A percentile compares a stretch with the other conserved stretches of the same genome.
Evolutionary conservation across 805 yeast genomes (phyloP).

Genomic region (Saccharomycopsis oosterbeekiorum): DNA sequence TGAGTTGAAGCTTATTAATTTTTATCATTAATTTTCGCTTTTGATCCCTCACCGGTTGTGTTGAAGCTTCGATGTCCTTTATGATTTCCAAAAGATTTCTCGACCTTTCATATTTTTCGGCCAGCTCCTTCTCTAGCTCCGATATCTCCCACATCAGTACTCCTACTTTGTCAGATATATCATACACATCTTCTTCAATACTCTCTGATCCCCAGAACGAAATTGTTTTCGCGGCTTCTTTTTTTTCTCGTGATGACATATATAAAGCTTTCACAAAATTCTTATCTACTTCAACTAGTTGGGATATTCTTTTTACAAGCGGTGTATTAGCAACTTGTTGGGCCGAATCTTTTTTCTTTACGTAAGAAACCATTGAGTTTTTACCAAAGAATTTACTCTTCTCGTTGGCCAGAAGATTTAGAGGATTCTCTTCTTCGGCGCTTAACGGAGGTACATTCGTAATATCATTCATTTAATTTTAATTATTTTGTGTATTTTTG

Average conservation of each 20-base stretch:
- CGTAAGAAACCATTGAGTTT: conserved; percentile 48
- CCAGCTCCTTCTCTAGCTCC: conserved; percentile 96
- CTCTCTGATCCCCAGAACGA: conserved; percentile 97
- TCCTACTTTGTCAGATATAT: conserved; percentile 95
- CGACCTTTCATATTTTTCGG: conserved; percentile 97
- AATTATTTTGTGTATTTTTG: not conserved
- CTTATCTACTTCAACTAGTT: conserved; percentile 92
- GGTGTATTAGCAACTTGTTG: conserved; percentile 51
- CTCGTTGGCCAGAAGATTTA: conserved; percentile 26
- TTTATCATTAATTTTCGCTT: conserved; percentile 96
- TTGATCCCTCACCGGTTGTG: conserved; percentile 97
- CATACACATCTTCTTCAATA: conserved; percentile 86
- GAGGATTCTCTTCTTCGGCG: not conserved
- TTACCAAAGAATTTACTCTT: conserved; percentile 55
- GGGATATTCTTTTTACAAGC: conserved; percentile 81
- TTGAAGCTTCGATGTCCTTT: conserved; percentile 94
- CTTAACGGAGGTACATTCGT: not conserved
- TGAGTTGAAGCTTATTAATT: conserved; percentile 95
- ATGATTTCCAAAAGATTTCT: conserved; percentile 89
- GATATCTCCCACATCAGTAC: conserved; percentile 92
- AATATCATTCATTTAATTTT: not conserved
- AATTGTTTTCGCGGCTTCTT: conserved; percentile 93
- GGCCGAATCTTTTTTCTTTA: conserved; percentile 47
- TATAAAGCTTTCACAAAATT: conserved; percentile 90
- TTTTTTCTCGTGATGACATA: conserved; percentile 85